Conservation (phyloP, 2,329 filamentous ascomycete genomes). For the Didymosphaeria variabile region DNA sequence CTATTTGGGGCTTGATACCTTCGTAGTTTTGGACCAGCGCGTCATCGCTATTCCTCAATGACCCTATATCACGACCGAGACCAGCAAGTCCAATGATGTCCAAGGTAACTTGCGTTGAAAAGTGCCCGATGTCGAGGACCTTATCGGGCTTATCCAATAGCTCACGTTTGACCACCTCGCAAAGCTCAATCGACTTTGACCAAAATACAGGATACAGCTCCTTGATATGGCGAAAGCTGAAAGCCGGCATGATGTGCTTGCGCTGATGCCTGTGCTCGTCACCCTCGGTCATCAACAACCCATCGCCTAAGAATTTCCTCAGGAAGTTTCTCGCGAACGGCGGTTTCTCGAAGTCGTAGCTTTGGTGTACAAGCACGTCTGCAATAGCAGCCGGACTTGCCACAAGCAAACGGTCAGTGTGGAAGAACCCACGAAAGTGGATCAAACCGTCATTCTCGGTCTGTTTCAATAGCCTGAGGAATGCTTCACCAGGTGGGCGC, state of each 20-base stretch:
- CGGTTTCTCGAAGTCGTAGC: constrained; percentile 65
- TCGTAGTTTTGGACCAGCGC: constrained; percentile 50
- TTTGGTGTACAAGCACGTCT: constrained; percentile 63
- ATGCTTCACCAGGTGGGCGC: constrained; percentile 43
- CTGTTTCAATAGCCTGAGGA: constrained; percentile 48
- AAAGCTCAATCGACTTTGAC: constrained; percentile 75
- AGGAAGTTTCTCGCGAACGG: constrained; percentile 55
- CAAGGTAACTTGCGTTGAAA: constrained; percentile 55
- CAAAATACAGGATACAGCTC: constrained; percentile 86
- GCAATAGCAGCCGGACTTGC: constrained; percentile 54
- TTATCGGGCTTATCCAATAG: constrained; percentile 54
- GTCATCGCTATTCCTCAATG: constrained; percentile 53
- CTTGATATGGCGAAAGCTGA: constrained; percentile 86
- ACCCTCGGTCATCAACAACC: constrained; percentile 61
- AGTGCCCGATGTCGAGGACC: constrained; percentile 54
- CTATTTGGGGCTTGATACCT: neutral
- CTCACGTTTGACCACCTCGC: constrained; percentile 66
- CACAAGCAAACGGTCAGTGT: constrained; percentile 49
- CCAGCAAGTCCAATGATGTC: constrained; percentile 59
- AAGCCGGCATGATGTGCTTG: constrained; percentile 81
- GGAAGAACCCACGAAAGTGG: constrained; percentile 50
- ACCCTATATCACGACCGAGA: constrained; percentile 55
- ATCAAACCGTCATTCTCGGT: constrained; percentile 54
- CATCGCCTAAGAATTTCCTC: constrained; percentile 59
- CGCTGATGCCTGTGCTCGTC: constrained; percentile 64